These are phyloP conservation scores for Aaosphaeria arxii DNA, from an alignment of 2,329 filamentous ascomycete genomes.

Conservation along the genomic window DNA sequence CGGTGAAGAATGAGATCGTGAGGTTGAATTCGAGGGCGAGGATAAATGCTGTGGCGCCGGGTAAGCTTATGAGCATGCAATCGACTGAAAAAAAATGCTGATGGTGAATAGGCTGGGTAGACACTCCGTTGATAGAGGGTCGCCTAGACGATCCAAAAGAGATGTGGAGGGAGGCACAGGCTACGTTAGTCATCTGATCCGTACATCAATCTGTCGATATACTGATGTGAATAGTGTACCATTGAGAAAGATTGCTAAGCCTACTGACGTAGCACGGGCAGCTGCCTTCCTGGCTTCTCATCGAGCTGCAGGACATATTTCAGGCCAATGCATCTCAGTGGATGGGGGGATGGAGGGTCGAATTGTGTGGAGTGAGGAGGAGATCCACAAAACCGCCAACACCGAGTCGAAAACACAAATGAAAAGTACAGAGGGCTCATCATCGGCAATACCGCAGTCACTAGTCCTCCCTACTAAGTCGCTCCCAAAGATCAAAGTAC, in stretches of 20 bases:
- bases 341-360: constrained; percentile 53
- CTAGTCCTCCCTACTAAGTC: constrained; percentile 5
- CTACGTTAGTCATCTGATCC: constrained; percentile 31
- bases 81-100: too few species aligned
- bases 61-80: constrained; percentile 6
- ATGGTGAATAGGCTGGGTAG: constrained; percentile 33
- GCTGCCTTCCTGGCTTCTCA: constrained; percentile 52
- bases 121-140: constrained; percentile 48
- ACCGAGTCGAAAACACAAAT: neutral
- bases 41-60: constrained; percentile 53
- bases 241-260: constrained; percentile 47
- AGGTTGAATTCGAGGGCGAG: constrained; percentile 49
- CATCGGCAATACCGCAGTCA: neutral
- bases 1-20: constrained; percentile 56
- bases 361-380: constrained; percentile 48
- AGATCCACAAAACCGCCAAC: constrained; percentile 18
- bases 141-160: constrained; percentile 50
- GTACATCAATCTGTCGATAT: neutral
- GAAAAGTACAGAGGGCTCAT: neutral
- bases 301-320: constrained; percentile 52
- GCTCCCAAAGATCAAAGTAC: constrained; percentile 37
- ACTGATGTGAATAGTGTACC: constrained; percentile 29
- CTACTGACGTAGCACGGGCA: constrained; percentile 48
- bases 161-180: constrained; percentile 50
- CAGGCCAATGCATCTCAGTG: constrained; percentile 52